Conservation (phyloP, 139 green algal genomes). For the Dunaliella sp. region DNA sequence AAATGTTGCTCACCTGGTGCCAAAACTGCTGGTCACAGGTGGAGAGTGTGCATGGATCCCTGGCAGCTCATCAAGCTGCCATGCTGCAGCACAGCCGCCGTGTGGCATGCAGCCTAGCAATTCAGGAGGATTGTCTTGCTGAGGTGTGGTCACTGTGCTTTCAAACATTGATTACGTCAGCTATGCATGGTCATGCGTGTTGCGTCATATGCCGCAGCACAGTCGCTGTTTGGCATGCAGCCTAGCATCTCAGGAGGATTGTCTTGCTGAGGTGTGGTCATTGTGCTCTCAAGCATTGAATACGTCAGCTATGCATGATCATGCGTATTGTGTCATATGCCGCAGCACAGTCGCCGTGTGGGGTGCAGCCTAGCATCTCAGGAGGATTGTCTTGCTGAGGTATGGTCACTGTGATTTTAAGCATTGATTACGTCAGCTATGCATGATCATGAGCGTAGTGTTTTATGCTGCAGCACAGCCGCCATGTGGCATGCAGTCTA, state of each 20-base stretch:
- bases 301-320: too few relatives aligned
- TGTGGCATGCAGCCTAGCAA: neutral
- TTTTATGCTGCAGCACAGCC: neutral
- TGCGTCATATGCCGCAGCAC: neutral
- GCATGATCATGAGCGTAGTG: neutral
- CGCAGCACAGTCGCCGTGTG: neutral
- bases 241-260: neutral
- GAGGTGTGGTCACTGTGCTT: neutral
- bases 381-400: neutral
- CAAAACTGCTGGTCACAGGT: neutral
- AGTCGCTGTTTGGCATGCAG: neutral
- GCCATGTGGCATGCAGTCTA: neutral
- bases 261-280: neutral
- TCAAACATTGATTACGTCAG: too few relatives aligned
- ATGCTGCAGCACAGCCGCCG: neutral
- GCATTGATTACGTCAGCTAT: too few relatives aligned
- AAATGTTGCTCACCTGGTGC: neutral
- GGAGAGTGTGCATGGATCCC: neutral
- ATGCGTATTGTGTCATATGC: neutral
- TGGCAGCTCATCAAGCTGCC: neutral
- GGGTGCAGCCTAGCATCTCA: neutral
- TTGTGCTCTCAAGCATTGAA: too few relatives aligned
- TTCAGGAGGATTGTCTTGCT: neutral
- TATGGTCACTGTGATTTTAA: neutral
- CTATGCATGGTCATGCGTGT: neutral